phyloP scores from a whole-genome alignment of 1,284 basidiomycete genomes.

The Pholiota adiposa region DNA sequence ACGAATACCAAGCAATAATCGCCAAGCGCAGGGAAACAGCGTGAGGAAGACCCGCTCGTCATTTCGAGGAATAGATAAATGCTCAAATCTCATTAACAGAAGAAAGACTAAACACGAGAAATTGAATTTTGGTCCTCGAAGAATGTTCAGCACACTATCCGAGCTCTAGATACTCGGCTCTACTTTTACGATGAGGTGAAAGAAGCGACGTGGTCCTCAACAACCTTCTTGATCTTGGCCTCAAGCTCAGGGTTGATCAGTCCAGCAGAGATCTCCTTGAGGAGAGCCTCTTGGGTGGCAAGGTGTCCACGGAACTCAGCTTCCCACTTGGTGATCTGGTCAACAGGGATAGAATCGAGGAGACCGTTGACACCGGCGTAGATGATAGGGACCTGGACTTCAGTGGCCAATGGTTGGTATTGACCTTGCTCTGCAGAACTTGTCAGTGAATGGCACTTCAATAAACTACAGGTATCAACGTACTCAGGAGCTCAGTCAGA shows the following conservation, averaged over 20 bases:
- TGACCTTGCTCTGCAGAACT: conserved; percentile 86
- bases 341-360: conserved; percentile 91
- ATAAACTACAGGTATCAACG: conserved; percentile 26
- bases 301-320: conserved; percentile 87
- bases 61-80: not conserved
- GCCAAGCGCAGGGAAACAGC: conserved; percentile 8
- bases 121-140: conserved; percentile 33
- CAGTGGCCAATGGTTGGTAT: conserved; percentile 91
- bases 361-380: conserved; percentile 99
- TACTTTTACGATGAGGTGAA: conserved; percentile 64
- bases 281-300: conserved; percentile 70
- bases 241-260: conserved; percentile 89
- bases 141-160: conserved; percentile 23
- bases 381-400: conserved; percentile 98
- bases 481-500: conserved; percentile 96
- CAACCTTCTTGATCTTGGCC: conserved; percentile 91
- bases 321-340: conserved; percentile 96
- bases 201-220: conserved; percentile 84
- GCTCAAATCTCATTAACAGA: not conserved
- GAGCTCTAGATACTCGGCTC: conserved; percentile 31
- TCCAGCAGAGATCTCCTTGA: conserved; percentile 84
- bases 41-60: not conserved
- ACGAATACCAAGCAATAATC: too few relatives aligned
- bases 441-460: conserved; percentile 13
- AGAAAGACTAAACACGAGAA: conserved; percentile 17